Evolutionary conservation across 345 rosid genomes (phyloP), one percentile per base, ranked within the genome.

Genomic region (Moricandia moricandioides): DNA sequence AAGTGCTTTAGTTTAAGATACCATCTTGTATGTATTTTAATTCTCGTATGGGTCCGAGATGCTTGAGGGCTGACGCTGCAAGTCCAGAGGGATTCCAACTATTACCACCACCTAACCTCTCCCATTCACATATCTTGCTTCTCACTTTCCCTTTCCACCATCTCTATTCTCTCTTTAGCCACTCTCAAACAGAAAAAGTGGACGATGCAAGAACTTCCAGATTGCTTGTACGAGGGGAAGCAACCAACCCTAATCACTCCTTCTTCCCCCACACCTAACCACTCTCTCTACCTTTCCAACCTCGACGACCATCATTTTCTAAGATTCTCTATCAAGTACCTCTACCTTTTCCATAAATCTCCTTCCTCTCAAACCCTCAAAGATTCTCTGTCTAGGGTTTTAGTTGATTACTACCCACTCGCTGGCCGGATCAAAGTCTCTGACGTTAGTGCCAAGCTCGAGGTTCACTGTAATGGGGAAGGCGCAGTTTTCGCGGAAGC

Each of bases 271-370:
- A 90, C 96, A 24, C 96, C 96, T 8, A 82, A 76, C 40, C 97
- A 89, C 80, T 68, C 86, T 30, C 77, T 95, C 16, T 83, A 88
- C 73, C 97, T 95, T 62, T 95, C 97, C 52, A 92, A 90, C 72
- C 88, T 95, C 0, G 99, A 95, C 69, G 93, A 92, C 82, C 99
- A 95, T 66, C 87, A 82, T 65, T 95, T 95, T 82, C 92, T 95
- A n/a, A 83, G 99, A 58, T 95, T 95, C 86, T 86, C 99, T 76
- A 90, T 95, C 64, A 95, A 95, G 75, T 95, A 95, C 78, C 84
- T 95, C 70, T 90, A 86, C 83, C 85, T 92, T 75, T 95, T 85
- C 82, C 71, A 73, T 45, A 77, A 75, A 56, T 83, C 90, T 24
- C 66, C 83, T 24, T 35, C 79, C 73, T 4, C 79, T 11, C 87